Evolutionary conservation across 495 filamentous ascomycete genomes (phyloP).

Genomic region (Penicillium coffeae): DNA sequence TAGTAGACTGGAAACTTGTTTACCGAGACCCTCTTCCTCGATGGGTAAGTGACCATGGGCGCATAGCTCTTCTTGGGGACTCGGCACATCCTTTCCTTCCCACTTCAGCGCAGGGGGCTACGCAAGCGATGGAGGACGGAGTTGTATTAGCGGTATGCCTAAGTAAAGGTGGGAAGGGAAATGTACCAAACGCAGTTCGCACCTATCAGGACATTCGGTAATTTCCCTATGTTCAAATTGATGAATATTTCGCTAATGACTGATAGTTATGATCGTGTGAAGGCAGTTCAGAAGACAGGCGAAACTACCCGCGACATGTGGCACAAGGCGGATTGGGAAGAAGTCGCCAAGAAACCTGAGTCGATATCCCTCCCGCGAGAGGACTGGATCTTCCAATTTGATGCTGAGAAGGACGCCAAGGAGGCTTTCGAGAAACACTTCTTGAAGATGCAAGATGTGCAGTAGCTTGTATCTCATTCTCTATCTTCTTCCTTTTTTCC

Average conservation of each 20-base stretch:
- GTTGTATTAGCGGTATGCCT: constrained; percentile 62
- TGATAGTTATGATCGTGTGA: constrained; percentile 50
- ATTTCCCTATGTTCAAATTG: background rate
- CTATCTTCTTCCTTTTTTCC: no score
- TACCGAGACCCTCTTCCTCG: constrained; percentile 65
- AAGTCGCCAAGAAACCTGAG: constrained; percentile 52
- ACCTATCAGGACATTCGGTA: constrained; percentile 42
- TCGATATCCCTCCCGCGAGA: constrained; percentile 52
- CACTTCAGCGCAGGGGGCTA: constrained; percentile 67
- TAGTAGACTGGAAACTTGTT: constrained; percentile 71
- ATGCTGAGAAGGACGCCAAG: constrained; percentile 53
- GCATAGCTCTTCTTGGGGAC: constrained; percentile 65
- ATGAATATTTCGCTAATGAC: background rate
- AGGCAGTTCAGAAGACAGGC: constrained; percentile 52
- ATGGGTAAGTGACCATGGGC: constrained; percentile 56
- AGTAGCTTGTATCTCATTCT: no score
- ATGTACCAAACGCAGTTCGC: constrained; percentile 40
- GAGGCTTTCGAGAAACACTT: constrained; percentile 43
- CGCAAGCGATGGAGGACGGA: constrained; percentile 71
- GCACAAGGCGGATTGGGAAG: constrained; percentile 56
- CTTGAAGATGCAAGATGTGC: background rate
- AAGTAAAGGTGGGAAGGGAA: constrained; percentile 46
- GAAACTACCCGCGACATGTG: constrained; percentile 54
- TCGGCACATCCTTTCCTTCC: constrained; percentile 72
- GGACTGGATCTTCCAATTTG: constrained; percentile 55